phyloP scores from a whole-genome alignment of 768 basidiomycete species.

The Termitomyces eurrhizus region DNA sequence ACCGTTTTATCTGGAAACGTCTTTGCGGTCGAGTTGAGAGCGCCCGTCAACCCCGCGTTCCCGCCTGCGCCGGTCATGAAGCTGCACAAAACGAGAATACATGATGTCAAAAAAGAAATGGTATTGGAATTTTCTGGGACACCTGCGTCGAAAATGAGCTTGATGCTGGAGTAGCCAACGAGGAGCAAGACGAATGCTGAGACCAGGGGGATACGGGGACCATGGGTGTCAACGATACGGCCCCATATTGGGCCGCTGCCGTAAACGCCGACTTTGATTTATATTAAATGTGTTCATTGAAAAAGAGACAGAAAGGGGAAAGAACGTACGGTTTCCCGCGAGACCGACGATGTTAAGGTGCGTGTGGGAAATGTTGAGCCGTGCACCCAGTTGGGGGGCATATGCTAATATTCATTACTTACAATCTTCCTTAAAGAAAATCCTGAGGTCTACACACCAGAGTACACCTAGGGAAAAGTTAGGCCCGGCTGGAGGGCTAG shows the following conservation, averaged over 20 bases:
- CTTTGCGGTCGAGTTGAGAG: conserved; percentile 80
- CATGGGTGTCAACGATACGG: conserved; percentile 67
- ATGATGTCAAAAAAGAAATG: conserved; percentile 40
- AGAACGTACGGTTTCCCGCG: conserved; percentile 67
- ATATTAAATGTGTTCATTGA: not conserved
- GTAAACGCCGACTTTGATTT: conserved; percentile 65
- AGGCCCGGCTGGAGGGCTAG: conserved; percentile 4
- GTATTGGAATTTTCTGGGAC: conserved; percentile 29
- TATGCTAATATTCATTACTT: conserved; percentile 51
- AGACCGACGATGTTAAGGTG: conserved; percentile 77
- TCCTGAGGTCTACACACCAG: conserved; percentile 29
- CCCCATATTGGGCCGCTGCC: conserved; percentile 76
- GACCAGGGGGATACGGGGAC: conserved; percentile 65
- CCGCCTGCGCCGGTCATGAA: conserved; percentile 78
- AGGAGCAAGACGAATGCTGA: conserved; percentile 58
- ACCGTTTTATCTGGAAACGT: conserved; percentile 72
- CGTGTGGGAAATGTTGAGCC: conserved; percentile 73
- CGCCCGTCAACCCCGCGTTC: conserved; percentile 64
- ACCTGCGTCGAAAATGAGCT: conserved; percentile 59
- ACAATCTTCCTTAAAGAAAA: not conserved
- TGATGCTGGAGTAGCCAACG: conserved; percentile 73
- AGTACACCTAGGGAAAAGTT: conserved; percentile 31
- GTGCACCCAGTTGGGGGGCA: conserved; percentile 80
- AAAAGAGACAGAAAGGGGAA: not conserved
- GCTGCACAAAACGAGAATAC: conserved; percentile 54